Evolutionary conservation across 768 basidiomycete genomes (phyloP).

Genomic region (Tricholoma bakamatsutake): DNA sequence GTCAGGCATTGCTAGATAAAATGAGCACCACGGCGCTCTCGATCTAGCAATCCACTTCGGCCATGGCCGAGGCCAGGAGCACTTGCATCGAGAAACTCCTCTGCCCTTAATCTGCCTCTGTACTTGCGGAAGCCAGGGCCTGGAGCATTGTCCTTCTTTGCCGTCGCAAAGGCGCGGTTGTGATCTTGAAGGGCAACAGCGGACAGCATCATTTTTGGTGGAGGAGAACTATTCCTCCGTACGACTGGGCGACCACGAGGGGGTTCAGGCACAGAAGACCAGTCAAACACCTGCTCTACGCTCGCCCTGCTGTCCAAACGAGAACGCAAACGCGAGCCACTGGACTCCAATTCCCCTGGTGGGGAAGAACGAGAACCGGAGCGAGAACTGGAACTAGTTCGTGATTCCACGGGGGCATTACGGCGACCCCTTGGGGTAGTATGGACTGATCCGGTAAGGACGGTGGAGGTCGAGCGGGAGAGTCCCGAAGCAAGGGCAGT

Average conservation of each 20-base stretch:
- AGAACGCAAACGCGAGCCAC: slow-evolving; percentile 8
- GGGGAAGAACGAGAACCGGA: slow-evolving; percentile 30
- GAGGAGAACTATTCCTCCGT: slow-evolving; percentile 56
- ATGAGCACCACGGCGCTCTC: slow-evolving; percentile 27
- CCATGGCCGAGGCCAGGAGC: slow-evolving; percentile 62
- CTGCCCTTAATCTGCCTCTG: slow-evolving; percentile 50
- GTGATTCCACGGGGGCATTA: slow-evolving; percentile 30
- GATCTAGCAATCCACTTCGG: slow-evolving; percentile 53
- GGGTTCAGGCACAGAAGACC: slow-evolving; percentile 35
- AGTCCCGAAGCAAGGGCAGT: slow-evolving; percentile 16
- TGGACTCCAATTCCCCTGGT: slow-evolving; percentile 2
- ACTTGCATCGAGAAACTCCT: slow-evolving; percentile 47
- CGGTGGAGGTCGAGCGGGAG: slow-evolving; percentile 15
- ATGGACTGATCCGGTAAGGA: slow-evolving; percentile 25
- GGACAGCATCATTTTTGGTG: slow-evolving; percentile 40
- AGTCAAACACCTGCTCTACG: slow-evolving; percentile 42
- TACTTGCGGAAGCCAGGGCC: slow-evolving; percentile 24
- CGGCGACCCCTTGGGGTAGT: slow-evolving; percentile 51
- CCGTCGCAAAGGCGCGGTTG: slow-evolving; percentile 19
- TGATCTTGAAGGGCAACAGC: slow-evolving; percentile 25
- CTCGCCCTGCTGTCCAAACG: slow-evolving; percentile 17
- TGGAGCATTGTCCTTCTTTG: slow-evolving; percentile 17
- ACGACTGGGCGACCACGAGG: slow-evolving; percentile 44
- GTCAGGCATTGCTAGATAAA: slow-evolving; percentile 5
- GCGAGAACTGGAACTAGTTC: slow-evolving; percentile 33